phyloP scores from a whole-genome alignment of 371 early-diverging fungal species.

The Apophysomyces variabilis region DNA sequence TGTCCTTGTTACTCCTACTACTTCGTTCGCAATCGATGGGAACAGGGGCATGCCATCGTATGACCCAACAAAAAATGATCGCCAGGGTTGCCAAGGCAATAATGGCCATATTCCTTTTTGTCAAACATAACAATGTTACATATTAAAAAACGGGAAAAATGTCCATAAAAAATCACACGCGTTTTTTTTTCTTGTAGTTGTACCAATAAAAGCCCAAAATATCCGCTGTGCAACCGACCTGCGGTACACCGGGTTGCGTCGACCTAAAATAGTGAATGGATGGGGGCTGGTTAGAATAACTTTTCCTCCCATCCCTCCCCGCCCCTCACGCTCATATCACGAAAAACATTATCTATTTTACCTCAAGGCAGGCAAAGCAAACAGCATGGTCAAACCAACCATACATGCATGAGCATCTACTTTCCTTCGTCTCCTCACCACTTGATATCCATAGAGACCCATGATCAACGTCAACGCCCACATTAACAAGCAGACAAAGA shows the following conservation, averaged over 20 bases:
- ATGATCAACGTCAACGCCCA: slow-evolving; percentile 44
- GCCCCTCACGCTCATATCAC: no score
- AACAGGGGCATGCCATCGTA: slow-evolving; percentile 28
- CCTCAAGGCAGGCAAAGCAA: slow-evolving; percentile 45
- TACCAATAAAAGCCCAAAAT: slow-evolving; percentile 49
- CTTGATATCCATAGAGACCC: slow-evolving; percentile 40
- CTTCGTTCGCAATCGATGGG: background rate
- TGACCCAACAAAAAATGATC: slow-evolving; percentile 37
- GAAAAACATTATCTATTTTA: background rate
- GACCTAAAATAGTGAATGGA: slow-evolving; percentile 13
- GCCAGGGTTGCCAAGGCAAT: slow-evolving; percentile 37
- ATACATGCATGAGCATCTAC: slow-evolving; percentile 43
- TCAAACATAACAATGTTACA: background rate
- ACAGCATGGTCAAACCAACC: slow-evolving; percentile 44
- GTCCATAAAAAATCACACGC: background rate
- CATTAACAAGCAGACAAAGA: slow-evolving; percentile 44
- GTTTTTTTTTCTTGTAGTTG: background rate
- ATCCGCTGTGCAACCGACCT: slow-evolving; percentile 45
- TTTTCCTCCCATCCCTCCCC: no score
- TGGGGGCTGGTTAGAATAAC: no score
- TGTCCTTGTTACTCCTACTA: no score
- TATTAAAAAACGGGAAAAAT: background rate
- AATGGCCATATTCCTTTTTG: slow-evolving; percentile 43
- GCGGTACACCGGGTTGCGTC: slow-evolving; percentile 47
- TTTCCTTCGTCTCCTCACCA: slow-evolving; percentile 27